A percentile compares a stretch with the other conserved stretches of the same genome.
These are phyloP conservation scores for Pichia occidentalis DNA, from an alignment of 805 yeast species.

Conservation along the genomic window DNA sequence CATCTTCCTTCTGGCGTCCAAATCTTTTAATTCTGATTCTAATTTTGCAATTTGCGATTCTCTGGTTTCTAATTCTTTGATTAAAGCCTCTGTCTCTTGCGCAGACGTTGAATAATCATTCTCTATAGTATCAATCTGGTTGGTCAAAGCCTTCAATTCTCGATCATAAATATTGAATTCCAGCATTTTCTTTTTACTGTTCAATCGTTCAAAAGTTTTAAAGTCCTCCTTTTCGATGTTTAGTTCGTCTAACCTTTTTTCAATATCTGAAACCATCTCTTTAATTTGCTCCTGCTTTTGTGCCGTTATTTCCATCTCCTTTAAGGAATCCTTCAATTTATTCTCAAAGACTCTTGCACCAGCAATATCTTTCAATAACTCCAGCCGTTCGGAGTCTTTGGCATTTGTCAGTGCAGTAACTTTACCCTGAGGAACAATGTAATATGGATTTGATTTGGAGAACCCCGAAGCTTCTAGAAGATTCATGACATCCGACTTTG, in stretches of 20 bases:
- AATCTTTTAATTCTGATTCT: conserved; percentile 38
- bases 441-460: conserved; percentile 83
- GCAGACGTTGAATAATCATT: conserved; percentile 45
- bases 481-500: conserved; percentile 74
- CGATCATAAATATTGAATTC: conserved; percentile 75
- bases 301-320: conserved; percentile 71
- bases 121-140: conserved; percentile 56
- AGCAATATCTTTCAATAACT: conserved; percentile 81
- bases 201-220: conserved; percentile 59
- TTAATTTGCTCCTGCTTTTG: conserved; percentile 65
- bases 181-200: conserved; percentile 57
- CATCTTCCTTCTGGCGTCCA: conserved; percentile 44
- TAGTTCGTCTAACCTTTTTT: conserved; percentile 67
- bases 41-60: conserved; percentile 46
- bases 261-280: conserved; percentile 63
- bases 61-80: conserved; percentile 52
- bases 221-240: conserved; percentile 75
- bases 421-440: conserved; percentile 95
- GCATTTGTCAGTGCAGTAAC: conserved; percentile 86
- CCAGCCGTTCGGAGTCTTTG: conserved; percentile 73
- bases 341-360: conserved; percentile 90
- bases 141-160: conserved; percentile 58
- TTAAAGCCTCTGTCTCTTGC: conserved; percentile 46
- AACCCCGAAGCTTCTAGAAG: conserved; percentile 88
- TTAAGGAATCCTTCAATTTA: conserved; percentile 68